A percentile compares a stretch with the other conserved stretches of the same genome.
phyloP scores from a whole-genome alignment of 768 basidiomycete species.

The Daedalea quercina region DNA sequence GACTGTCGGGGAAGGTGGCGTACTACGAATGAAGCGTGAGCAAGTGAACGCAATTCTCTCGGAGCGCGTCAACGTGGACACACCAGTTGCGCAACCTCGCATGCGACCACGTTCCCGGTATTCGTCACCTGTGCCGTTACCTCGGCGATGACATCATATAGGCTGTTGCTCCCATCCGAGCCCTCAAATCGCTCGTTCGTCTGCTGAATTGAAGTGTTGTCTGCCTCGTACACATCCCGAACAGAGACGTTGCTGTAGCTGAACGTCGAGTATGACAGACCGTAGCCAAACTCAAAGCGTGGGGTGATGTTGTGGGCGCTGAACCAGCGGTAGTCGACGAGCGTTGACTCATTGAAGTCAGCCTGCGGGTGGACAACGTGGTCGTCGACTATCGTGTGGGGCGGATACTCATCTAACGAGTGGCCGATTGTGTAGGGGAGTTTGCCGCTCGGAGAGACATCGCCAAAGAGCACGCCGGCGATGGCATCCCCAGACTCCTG shows the following conservation, averaged over 20 bases:
- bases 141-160: slow-evolving; percentile 23
- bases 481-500: slow-evolving; percentile 73
- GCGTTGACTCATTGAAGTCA: slow-evolving; percentile 48
- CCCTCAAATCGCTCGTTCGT: slow-evolving; percentile 19
- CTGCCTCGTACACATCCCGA: slow-evolving; percentile 29
- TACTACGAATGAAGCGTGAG: slow-evolving; percentile 49
- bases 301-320: slow-evolving; percentile 58
- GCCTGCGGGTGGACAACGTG: slow-evolving; percentile 12
- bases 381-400: slow-evolving; percentile 35
- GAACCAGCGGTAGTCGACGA: slow-evolving; percentile 31
- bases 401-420: slow-evolving; percentile 36
- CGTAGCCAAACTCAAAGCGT: slow-evolving; percentile 85
- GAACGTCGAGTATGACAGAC: slow-evolving; percentile 80
- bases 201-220: slow-evolving; percentile 20
- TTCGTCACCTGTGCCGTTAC: slow-evolving; percentile 31
- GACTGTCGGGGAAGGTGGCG: slow-evolving; percentile 48
- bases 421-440: slow-evolving; percentile 72
- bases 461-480: slow-evolving; percentile 72
- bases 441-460: slow-evolving; percentile 65
- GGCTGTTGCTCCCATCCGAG: slow-evolving; percentile 11
- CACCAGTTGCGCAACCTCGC: background rate
- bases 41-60: too few species aligned
- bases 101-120: slow-evolving; percentile 25
- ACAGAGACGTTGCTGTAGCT: slow-evolving; percentile 56
- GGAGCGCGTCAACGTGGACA: slow-evolving; percentile 18